phyloP scores from a whole-genome alignment of 441 rosid species.

The Geranium incanum region DNA sequence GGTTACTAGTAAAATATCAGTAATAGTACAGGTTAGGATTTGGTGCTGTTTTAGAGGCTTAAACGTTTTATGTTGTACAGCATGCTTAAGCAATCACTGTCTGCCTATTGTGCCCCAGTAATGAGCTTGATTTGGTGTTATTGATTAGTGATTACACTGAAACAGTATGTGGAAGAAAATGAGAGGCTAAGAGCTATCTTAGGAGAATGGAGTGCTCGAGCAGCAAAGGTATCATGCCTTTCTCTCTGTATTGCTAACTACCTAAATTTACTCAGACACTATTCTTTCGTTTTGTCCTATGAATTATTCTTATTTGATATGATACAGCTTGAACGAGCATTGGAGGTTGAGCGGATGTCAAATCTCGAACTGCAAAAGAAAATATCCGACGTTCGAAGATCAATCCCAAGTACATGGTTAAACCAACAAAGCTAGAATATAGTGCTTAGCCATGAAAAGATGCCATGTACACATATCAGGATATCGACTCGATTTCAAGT shows the following conservation, averaged over 20 bases:
- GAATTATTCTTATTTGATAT: background rate
- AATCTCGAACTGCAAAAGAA: conserved; percentile 62
- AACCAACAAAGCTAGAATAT: conserved; percentile 20
- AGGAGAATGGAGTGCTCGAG: conserved; percentile 88
- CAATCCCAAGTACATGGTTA: conserved; percentile 24
- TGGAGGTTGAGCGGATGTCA: conserved; percentile 65
- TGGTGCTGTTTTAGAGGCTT: background rate
- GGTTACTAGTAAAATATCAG: background rate
- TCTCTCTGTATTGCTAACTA: background rate
- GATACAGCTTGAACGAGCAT: conserved; percentile 69
- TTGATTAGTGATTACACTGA: conserved; percentile 9
- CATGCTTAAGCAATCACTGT: background rate
- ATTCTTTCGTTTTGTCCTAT: background rate
- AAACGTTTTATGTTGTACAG: background rate
- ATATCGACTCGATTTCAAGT: no score
- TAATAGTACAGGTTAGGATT: background rate
- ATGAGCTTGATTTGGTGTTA: background rate
- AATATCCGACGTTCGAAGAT: conserved; percentile 33
- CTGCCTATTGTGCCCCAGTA: background rate
- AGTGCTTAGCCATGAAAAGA: no score
- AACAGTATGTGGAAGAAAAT: conserved; percentile 83
- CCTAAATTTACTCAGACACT: background rate
- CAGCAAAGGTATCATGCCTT: conserved; percentile 62
- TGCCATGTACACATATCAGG: no score
- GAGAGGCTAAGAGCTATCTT: conserved; percentile 88